phyloP scores from a whole-genome alignment of 345 rosid species.

The Aurinia saxatilis region DNA sequence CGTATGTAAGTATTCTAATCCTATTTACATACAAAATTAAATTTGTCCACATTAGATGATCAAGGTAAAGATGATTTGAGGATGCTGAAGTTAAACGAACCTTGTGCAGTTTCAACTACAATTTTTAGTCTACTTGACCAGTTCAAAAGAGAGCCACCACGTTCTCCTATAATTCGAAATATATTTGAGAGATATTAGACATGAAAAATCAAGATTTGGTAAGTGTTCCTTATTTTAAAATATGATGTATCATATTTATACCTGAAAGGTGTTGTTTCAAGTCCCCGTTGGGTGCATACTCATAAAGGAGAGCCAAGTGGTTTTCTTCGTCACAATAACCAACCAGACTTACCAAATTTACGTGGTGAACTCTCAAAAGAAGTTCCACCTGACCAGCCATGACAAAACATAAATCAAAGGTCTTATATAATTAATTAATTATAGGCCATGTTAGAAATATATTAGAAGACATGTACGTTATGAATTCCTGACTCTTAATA shows the following conservation, averaged over 20 bases:
- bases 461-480: no score
- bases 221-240: background rate
- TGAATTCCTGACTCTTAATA: no score
- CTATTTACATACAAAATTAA: conserved; percentile 1
- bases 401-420: background rate
- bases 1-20: conserved; percentile 29
- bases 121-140: conserved; percentile 37
- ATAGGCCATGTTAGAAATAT: no score
- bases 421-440: no score
- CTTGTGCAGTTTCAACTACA: conserved; percentile 38
- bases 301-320: conserved; percentile 27
- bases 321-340: conserved; percentile 27
- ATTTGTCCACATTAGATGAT: background rate
- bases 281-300: conserved; percentile 24
- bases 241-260: background rate
- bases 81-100: background rate
- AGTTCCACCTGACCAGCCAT: conserved; percentile 17
- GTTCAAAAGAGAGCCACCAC: background rate
- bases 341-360: conserved; percentile 22
- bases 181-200: background rate
- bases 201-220: background rate
- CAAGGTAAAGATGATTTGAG: background rate
- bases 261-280: conserved; percentile 12
- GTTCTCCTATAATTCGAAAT: background rate
- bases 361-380: conserved; percentile 32